These are phyloP conservation scores for Cyclocybe cylindracea DNA, from an alignment of 768 basidiomycete species.

Conservation along the genomic window DNA sequence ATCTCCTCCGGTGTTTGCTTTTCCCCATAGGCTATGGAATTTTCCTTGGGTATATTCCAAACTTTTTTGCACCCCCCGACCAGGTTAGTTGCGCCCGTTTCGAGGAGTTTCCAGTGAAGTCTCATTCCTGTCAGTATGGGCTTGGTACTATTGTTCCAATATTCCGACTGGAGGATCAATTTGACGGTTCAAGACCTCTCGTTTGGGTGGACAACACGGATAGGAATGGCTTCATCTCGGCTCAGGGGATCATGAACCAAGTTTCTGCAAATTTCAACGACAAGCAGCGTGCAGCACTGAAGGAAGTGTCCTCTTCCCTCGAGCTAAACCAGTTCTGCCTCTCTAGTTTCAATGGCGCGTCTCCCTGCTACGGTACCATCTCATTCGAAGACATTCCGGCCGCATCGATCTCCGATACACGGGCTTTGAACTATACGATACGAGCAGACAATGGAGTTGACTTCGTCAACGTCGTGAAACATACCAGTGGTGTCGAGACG, in stretches of 20 bases:
- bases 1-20: conserved; percentile 51
- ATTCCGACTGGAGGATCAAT: conserved; percentile 44
- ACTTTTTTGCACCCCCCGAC: conserved; percentile 46
- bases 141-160: conserved; percentile 56
- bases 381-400: conserved; percentile 63
- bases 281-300: conserved; percentile 47
- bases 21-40: conserved; percentile 56
- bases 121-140: conserved; percentile 62
- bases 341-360: conserved; percentile 70
- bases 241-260: conserved; percentile 58
- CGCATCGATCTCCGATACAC: conserved; percentile 25
- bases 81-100: conserved; percentile 40
- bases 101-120: conserved; percentile 23
- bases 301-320: conserved; percentile 41
- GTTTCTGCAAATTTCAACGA: conserved; percentile 53
- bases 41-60: conserved; percentile 54
- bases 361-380: conserved; percentile 70
- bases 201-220: conserved; percentile 72
- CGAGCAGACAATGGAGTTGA: conserved; percentile 63
- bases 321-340: conserved; percentile 61
- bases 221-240: conserved; percentile 51
- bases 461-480: conserved; percentile 63
- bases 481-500: conserved; percentile 67
- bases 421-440: conserved; percentile 66
- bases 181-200: conserved; percentile 52